Conservation (phyloP, 768 basidiomycete genomes). For the Gloeophyllum trabeum region DNA sequence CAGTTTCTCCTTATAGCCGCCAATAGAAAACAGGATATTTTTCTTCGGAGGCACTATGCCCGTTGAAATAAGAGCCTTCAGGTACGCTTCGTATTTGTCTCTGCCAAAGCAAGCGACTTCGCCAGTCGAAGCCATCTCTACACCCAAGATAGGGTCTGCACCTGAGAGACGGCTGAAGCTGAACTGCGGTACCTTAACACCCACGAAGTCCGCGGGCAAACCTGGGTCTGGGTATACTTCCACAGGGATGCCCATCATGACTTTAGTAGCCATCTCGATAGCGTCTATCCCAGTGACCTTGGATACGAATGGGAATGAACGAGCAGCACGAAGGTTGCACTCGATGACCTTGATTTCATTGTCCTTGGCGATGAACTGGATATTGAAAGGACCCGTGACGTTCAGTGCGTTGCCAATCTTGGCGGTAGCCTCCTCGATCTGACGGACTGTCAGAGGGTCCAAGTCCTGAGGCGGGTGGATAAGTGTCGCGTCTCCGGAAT, state of each 20-base stretch:
- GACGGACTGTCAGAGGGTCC: conserved; percentile 91
- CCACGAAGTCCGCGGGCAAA: conserved; percentile 89
- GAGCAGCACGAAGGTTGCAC: conserved; percentile 94
- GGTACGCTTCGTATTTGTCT: conserved; percentile 96
- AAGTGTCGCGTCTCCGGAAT: conserved; percentile 96
- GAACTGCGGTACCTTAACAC: conserved; percentile 99
- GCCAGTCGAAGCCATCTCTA: conserved; percentile 99
- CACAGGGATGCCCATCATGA: conserved; percentile 88
- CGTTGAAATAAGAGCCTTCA: conserved; percentile 94
- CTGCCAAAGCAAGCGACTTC: conserved; percentile 98
- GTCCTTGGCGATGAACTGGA: conserved; percentile 99
- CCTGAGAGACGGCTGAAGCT: conserved; percentile 94
- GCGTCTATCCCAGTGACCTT: conserved; percentile 97
- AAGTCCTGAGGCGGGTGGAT: conserved; percentile 98
- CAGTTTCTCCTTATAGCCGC: conserved; percentile 94
- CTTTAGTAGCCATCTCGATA: conserved; percentile 98
- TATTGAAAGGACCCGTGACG: conserved; percentile 98
- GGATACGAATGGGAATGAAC: conserved; percentile 98
- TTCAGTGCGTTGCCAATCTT: conserved; percentile 98
- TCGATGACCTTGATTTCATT: conserved; percentile 99
- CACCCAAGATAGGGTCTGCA: conserved; percentile 94
- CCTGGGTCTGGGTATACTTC: conserved; percentile 84
- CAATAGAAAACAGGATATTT: conserved; percentile 94
- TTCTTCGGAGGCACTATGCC: conserved; percentile 93
- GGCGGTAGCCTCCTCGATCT: conserved; percentile 92